phyloP scores from a whole-genome alignment of 2,329 filamentous ascomycete species.

The Cordyceps cicadae region DNA sequence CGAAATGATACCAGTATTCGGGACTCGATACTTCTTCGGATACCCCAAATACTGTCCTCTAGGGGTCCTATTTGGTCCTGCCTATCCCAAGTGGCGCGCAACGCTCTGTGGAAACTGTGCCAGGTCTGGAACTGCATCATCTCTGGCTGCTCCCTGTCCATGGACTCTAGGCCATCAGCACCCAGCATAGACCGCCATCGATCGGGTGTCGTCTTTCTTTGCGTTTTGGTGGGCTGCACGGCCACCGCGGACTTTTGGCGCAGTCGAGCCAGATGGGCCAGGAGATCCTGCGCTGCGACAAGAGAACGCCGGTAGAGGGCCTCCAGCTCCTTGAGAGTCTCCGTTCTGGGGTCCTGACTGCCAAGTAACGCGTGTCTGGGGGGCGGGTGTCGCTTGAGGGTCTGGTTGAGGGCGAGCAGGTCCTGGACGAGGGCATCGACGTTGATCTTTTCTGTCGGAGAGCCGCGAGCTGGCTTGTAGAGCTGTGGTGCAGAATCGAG shows the following conservation, averaged over 20 bases:
- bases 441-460: neutral
- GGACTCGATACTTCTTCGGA: neutral
- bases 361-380: neutral
- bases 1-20: neutral
- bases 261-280: neutral
- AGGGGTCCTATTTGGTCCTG: neutral
- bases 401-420: constrained; percentile 1
- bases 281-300: neutral
- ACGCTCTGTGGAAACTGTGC: neutral
- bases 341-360: neutral
- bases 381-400: neutral
- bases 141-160: neutral
- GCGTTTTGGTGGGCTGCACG: neutral
- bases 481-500: neutral
- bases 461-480: neutral
- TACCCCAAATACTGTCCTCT: neutral
- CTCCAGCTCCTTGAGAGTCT: neutral
- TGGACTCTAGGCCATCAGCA: neutral
- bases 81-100: neutral
- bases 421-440: neutral
- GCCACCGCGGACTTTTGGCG: neutral
- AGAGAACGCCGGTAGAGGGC: neutral
- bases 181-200: neutral
- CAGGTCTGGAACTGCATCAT: constrained; percentile 4
- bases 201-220: neutral